Base-by-base conservation (phyloP, 805 yeast species). In the Priceomyces melissophilus region DNA sequence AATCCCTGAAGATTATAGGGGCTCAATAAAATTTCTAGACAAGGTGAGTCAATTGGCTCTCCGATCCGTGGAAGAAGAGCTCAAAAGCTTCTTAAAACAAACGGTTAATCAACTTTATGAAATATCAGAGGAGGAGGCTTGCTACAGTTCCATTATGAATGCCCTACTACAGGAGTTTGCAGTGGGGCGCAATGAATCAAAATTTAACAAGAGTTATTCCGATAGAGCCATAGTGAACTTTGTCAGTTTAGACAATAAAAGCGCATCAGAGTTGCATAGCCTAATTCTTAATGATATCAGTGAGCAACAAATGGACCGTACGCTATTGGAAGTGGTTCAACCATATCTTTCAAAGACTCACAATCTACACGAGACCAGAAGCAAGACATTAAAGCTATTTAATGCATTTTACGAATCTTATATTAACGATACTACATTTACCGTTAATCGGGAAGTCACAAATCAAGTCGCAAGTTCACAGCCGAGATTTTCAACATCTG, bases 341-440 rank as follows among this genome's bases (percentile, higher is more conserved):
- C 47, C 47, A 28, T 44, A 27, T 32, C 39, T 44, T 26, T n/a
- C 23, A 3, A 31, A 8, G n/a, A 13, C 9, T 16, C 10, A 36
- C 3, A 14, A 13, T 10, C 11, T 13, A 3, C 12, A 32, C 12
- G 4, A 8, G 10, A 25, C 14, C 9, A 20, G 25, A 20, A 5
- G 7, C 25, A 32, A 32, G 13, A 47, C 51, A 2, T 32, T 38
- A 17, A 32, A 38, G 6, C 34, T 47, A 8, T 47, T 47, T 35
- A 45, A 45, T 27, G 35, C 27, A 23, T 47, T 47, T 26, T 47
- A 47, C 35, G 35, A 44, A 15, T 42, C 51, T 11, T 45, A 45
- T 33, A 29, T 45, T 7, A 43, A 41, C 15, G 47, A 47, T 28
- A 44, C 49, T 10, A 44, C 45, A 3, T 27, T 35, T 16, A 20